A percentile compares a stretch with the other conserved stretches of the same genome.
Evolutionary conservation across 306 rosid species (phyloP).

Genomic region (Luffa acutangula): DNA sequence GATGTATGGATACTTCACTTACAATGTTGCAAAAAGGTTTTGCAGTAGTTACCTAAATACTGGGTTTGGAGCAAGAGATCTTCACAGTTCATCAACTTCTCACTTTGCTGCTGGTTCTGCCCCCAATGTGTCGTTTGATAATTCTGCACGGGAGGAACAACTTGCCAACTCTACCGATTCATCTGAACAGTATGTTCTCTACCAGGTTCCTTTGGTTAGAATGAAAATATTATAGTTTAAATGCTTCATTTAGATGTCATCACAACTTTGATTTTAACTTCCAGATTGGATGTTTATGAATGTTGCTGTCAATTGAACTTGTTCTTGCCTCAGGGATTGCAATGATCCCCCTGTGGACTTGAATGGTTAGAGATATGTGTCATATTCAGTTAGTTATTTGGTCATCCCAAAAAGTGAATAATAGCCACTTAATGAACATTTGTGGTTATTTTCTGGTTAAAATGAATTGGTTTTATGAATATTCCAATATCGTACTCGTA

Average conservation of each 20-base stretch:
- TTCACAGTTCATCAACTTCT: constrained; percentile 43
- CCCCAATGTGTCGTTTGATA: constrained; percentile 60
- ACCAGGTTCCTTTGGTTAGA: background rate
- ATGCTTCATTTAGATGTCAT: background rate
- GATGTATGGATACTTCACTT: constrained; percentile 54
- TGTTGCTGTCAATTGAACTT: background rate
- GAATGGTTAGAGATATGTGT: background rate
- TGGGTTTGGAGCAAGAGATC: constrained; percentile 42
- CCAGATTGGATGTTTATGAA: background rate
- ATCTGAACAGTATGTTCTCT: constrained; percentile 50
- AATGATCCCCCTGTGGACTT: background rate
- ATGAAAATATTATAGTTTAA: background rate
- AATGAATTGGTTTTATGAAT: background rate
- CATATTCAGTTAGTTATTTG: background rate
- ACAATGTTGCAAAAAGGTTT: constrained; percentile 48
- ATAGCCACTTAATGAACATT: background rate
- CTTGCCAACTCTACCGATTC: constrained; percentile 45
- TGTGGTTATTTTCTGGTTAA: background rate
- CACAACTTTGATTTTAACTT: background rate
- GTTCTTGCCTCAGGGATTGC: background rate
- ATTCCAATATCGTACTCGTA: background rate
- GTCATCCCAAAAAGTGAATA: background rate
- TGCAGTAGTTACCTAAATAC: constrained; percentile 14
- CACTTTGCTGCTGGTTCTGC: constrained; percentile 55
- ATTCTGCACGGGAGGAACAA: constrained; percentile 56